Conservation (phyloP, 1,284 basidiomycete genomes). For the Sphaerobolus stellatus region DNA sequence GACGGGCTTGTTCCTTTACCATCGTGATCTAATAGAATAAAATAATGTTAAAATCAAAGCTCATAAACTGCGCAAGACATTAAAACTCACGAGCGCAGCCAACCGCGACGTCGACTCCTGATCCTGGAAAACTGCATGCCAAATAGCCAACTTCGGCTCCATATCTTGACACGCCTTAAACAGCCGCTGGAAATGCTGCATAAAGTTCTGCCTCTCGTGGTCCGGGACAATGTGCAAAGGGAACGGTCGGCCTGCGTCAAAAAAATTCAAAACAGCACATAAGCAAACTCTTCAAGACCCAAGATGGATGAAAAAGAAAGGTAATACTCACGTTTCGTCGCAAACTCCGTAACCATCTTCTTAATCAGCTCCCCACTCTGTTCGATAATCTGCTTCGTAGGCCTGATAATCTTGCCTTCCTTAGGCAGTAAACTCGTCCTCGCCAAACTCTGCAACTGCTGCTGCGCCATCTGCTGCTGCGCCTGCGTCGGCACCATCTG, state of each 20-base stretch:
- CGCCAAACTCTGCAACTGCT: no score
- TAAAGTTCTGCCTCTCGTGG: constrained; percentile 53
- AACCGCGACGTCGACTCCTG: constrained; percentile 48
- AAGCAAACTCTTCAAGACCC: background rate
- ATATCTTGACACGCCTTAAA: constrained; percentile 44
- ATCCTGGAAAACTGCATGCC: constrained; percentile 43
- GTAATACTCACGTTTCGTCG: constrained; percentile 6
- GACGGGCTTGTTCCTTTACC: constrained; percentile 45
- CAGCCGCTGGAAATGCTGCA: constrained; percentile 47
- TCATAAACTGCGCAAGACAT: constrained; percentile 15
- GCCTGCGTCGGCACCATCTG: no score
- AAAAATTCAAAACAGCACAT: background rate
- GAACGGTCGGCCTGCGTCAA: background rate
- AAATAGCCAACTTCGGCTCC: constrained; percentile 50
- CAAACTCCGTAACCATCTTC: no score
- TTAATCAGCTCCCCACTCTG: no score
- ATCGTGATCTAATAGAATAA: constrained; percentile 45
- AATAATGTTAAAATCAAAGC: background rate
- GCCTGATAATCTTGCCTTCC: background rate
- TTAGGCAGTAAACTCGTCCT: no score
- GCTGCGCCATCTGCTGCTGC: no score
- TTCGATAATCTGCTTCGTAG: constrained; percentile 6
- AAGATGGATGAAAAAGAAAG: no score
- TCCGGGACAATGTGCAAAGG: constrained; percentile 41
- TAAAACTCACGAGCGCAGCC: constrained; percentile 50